Conservation (phyloP, 192 early-diverging fungal genomes). For the Backusella macrospora region DNA sequence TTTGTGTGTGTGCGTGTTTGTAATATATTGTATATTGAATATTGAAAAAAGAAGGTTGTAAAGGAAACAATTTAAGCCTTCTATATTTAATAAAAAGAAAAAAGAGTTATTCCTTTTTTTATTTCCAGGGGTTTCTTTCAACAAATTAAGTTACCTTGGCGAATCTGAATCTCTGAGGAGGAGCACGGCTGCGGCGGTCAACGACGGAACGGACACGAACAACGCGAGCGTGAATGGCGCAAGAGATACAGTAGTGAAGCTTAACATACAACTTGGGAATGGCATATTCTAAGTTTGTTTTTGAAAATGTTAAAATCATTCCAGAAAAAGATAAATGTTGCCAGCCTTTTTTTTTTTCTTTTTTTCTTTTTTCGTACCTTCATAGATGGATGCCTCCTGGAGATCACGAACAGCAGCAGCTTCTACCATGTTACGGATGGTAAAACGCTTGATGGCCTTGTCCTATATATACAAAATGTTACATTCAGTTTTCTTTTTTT, state of each 20-base stretch:
- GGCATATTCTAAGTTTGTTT: conserved; percentile 66
- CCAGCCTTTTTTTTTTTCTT: background rate
- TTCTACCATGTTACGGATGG: conserved; percentile 99
- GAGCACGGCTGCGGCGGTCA: conserved; percentile 90
- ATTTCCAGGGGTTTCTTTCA: background rate
- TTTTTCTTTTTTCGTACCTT: conserved; percentile 54
- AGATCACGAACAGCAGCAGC: conserved; percentile 96
- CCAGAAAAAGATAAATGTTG: conserved; percentile 22
- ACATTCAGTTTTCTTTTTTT: no score
- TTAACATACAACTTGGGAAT: conserved; percentile 99
- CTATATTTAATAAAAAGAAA: background rate
- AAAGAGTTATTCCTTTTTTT: background rate
- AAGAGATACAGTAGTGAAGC: conserved; percentile 97
- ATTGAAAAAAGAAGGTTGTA: background rate
- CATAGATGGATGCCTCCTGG: conserved; percentile 94
- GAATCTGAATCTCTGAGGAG: conserved; percentile 92
- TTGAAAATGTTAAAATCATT: no score
- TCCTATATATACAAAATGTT: conserved; percentile 61
- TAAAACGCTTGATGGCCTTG: conserved; percentile 99
- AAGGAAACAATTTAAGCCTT: conserved; percentile 12
- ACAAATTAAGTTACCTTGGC: conserved; percentile 54
- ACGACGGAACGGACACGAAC: conserved; percentile 93
- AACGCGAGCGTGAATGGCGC: conserved; percentile 94
- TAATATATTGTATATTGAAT: background rate
- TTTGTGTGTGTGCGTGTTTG: background rate